Base-by-base conservation (phyloP, 306 rosid genomes). In the Prinsepia uniflora region DNA sequence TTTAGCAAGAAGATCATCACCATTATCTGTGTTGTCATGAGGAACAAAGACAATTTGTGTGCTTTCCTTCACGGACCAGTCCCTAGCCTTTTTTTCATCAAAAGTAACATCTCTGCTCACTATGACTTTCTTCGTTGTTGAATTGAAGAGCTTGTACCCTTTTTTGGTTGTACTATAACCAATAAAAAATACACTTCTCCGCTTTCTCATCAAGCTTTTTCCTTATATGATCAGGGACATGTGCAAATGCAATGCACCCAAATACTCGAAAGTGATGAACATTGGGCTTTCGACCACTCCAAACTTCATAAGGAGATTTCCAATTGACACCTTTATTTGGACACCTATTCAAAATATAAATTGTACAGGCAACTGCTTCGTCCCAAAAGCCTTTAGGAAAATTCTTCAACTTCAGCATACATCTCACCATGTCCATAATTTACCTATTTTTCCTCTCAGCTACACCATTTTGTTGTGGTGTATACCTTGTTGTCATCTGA, bases 191-290 rank as follows among this genome's bases (percentile, higher is more conserved):
- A 3, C 58, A 18, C 12, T 66, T 66, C 11, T 48, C 24, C 1
- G 10, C 54, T 19, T 71, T 71, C 13, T 56, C 22, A 10, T 55
- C 64, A 8, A 70, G 54, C 12, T 70, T 70, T n/a, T 14, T 42
- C 5, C 65, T 54, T 7, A 40, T 20, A 0, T 56, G 12, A 9
- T 7, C 8, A 13, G 34, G 55, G 40, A 57, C 56, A 57, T 71
- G 45, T 3, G 47, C 42, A 55, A 40, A 39, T 12, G 34, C 17
- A 40, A 53, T 10, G 18, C 50, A 40, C 0, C 48, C 42, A 40
- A 69, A 54, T 13, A 54, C 50, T 2, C 41, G 7, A 3, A 70
- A 1, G 42, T 62, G 65, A 0, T 60, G 45, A 40, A 62, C n/a
- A 19, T 62, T 40, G 0, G 66, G 24, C 47, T 62, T 62, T 0